Base-by-base conservation (phyloP, 495 filamentous ascomycete species). In the Aspergillus nidulans region DNA sequence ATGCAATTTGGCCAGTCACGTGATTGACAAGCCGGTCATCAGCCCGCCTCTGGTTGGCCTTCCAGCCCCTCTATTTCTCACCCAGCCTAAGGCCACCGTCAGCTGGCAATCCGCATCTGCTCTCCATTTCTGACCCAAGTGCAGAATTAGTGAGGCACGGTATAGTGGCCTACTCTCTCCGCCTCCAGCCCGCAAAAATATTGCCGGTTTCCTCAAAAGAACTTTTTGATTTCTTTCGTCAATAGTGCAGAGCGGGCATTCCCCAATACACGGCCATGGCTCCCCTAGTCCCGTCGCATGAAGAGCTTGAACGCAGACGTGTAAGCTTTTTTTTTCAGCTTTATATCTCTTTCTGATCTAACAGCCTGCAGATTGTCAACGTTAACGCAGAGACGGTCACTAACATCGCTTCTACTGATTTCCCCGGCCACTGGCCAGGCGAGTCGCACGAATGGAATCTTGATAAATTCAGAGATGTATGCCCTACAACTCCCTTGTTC, bases 361-460 rank as follows among this genome's bases (percentile, higher is more conserved):
- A 65, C 34, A 21, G n/a, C 61, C n/a, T 34, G 53, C 59, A 96
- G 89, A 85, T 88, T 53, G 85, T 99, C 65, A 83, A 85, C 59
- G 84, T 97, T 75, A 88, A 92, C 70, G 73, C 82, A 43, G 92
- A 97, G 69, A 96, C 87, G 21, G 85, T 97, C 61, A 89, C 87
- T 57, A 85, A 97, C 71, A 85, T 92, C 65, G 77, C 88, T 62
- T 89, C 89, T 24, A 95, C 84, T 57, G 92, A 97, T 66, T 95
- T 90, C 70, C 95, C 95, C 2, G 85, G 85, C 40, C 88, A 95
- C 71, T 96, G 84, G 72, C 89, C 90, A 2, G 89, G 88, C 59
- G 94, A 99, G 73, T 87, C 95, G 71, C 85, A 96, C 67, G 74
- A 80, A 36, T 99, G 92, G 92, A 79, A 86, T 58, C 72, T 90